phyloP scores from a whole-genome alignment of 495 filamentous ascomycete genomes.

The Tuber aestivum region DNA sequence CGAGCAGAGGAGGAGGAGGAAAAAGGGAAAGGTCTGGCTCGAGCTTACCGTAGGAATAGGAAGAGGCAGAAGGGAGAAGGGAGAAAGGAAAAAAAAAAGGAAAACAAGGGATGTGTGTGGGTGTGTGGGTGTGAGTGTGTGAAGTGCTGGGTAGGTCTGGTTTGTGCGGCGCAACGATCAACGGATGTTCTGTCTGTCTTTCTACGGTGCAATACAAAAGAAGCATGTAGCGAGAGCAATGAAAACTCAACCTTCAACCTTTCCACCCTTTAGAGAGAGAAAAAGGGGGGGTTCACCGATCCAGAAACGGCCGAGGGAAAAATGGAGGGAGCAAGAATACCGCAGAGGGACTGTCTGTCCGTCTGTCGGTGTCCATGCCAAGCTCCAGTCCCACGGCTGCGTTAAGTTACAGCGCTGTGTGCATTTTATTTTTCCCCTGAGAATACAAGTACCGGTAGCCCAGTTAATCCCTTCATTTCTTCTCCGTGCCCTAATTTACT shows the following conservation, averaged over 20 bases:
- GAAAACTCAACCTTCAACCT: neutral
- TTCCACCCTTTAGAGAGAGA: neutral
- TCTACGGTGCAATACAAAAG: neutral
- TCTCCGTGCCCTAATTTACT: neutral
- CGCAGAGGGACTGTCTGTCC: neutral
- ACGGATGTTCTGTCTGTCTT: neutral
- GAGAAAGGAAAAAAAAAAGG: conserved; percentile 23
- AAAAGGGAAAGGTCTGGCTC: conserved; percentile 19
- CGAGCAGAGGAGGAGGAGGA: conserved; percentile 17
- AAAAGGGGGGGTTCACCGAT: neutral
- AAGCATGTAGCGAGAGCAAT: neutral
- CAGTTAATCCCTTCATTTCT: neutral
- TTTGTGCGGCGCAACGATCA: neutral
- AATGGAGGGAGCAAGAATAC: neutral
- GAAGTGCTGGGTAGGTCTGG: neutral
- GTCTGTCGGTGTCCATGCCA: neutral
- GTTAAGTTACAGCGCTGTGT: neutral
- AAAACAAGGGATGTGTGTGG: conserved; percentile 12
- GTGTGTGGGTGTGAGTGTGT: neutral
- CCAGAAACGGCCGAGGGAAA: neutral
- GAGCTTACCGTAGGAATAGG: conserved; percentile 16
- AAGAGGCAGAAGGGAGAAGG: conserved; percentile 19
- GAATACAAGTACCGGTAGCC: no score
- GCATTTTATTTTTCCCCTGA: neutral
- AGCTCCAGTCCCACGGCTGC: neutral